These are phyloP conservation scores for Alternaria atra DNA, from an alignment of 2,329 filamentous ascomycete species.

Conservation along the genomic window DNA sequence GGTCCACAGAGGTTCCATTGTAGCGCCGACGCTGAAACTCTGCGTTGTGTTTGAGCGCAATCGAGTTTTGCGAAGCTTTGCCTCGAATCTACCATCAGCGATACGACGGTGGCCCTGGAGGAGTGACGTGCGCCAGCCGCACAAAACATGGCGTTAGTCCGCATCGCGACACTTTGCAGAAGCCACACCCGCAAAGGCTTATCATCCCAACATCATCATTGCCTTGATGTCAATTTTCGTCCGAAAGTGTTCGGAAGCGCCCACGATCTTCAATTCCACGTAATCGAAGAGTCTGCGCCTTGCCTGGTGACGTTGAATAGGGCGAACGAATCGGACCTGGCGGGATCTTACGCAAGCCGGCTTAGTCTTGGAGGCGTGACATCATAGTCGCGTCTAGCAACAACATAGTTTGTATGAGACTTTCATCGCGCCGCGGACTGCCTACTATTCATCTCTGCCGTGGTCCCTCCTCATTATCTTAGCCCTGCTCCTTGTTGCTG, in stretches of 20 bases:
- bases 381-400: constrained; percentile 21
- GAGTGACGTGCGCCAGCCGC: neutral
- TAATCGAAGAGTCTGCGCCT: constrained; percentile 6
- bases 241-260: neutral
- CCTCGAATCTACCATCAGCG: neutral
- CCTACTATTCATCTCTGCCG: constrained; percentile 9
- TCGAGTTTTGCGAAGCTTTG: neutral
- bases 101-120: neutral
- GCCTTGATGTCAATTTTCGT: neutral
- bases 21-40: neutral
- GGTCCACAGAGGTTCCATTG: neutral
- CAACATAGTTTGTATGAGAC: constrained; percentile 17
- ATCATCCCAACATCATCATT: constrained; percentile 6
- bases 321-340: constrained; percentile 8
- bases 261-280: constrained; percentile 2
- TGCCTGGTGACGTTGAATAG: constrained; percentile 18
- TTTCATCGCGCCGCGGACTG: constrained; percentile 4
- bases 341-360: constrained; percentile 19
- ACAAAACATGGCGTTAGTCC: constrained; percentile 4
- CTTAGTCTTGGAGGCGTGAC: constrained; percentile 16
- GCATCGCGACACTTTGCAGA: constrained; percentile 2
- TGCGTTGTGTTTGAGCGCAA: neutral
- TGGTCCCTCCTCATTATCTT: constrained; percentile 11
- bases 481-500: constrained; percentile 1
- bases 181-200: constrained; percentile 9